A percentile compares a stretch with the other conserved stretches of the same genome.
Evolutionary conservation across 768 basidiomycete genomes (phyloP).

Genomic region (Tylopilus rubrobrunneus): DNA sequence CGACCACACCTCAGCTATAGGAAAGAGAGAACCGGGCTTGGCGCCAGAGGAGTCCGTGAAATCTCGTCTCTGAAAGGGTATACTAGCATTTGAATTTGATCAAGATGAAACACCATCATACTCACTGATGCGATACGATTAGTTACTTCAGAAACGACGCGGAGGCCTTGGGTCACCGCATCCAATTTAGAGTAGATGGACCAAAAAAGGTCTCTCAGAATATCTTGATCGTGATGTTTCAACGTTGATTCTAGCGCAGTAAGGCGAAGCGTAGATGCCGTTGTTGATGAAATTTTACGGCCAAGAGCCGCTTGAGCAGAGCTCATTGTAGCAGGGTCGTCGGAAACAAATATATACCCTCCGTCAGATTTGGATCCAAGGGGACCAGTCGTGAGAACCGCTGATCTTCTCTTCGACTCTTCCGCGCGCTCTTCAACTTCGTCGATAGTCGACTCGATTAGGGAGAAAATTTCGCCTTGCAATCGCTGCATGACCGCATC

Average conservation of each 20-base stretch:
- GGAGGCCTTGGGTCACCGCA: constrained; percentile 87
- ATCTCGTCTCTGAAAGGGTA: constrained; percentile 64
- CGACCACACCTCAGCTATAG: constrained; percentile 82
- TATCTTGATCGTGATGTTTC: constrained; percentile 77
- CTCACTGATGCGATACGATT: constrained; percentile 88
- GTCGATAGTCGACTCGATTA: constrained; percentile 83
- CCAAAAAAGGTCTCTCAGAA: constrained; percentile 92
- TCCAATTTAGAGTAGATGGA: constrained; percentile 93
- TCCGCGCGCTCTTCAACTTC: constrained; percentile 92
- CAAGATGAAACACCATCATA: constrained; percentile 10
- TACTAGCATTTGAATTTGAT: not conserved
- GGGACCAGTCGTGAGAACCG: constrained; percentile 32
- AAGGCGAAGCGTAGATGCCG: constrained; percentile 57
- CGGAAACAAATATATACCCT: constrained; percentile 46
- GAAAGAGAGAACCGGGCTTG: constrained; percentile 73
- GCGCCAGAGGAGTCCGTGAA: constrained; percentile 84
- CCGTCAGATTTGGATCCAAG: constrained; percentile 45
- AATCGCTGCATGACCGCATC: constrained; percentile 83
- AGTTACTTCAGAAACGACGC: constrained; percentile 87
- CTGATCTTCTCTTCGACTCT: constrained; percentile 56
- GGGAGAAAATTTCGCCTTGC: constrained; percentile 73
- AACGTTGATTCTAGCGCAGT: constrained; percentile 70
- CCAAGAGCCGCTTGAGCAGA: constrained; percentile 26
- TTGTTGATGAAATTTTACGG: constrained; percentile 28
- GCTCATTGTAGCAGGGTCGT: constrained; percentile 13